These are phyloP conservation scores for Hyphopichia fennica DNA, from an alignment of 1,139 yeast genomes.

Conservation along the genomic window DNA sequence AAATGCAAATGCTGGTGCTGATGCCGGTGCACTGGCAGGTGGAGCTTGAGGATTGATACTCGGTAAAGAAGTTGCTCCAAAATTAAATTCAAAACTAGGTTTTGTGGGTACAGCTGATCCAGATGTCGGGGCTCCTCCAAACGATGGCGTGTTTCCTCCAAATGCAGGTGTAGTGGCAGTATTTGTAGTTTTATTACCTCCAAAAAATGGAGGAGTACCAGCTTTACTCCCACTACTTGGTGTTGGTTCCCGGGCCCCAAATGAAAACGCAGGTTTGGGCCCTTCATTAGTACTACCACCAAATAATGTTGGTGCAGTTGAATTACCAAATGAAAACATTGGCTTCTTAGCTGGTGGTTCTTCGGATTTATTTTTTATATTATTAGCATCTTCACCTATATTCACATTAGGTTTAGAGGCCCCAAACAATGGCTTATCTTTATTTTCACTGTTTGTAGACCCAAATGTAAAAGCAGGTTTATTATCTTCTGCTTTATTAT, in stretches of 20 bases:
- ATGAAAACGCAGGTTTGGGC: conserved; percentile 8
- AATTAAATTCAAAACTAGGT: conserved; percentile 5
- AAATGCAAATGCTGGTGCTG: conserved; percentile 4
- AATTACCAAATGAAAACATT: conserved; percentile 12
- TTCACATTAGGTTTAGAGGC: conserved; percentile 10
- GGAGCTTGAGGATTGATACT: conserved; percentile 3
- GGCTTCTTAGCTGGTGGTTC: conserved; percentile 5
- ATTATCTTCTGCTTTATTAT: neutral
- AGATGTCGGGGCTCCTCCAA: neutral
- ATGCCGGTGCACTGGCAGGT: neutral
- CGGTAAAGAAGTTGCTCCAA: conserved; percentile 6
- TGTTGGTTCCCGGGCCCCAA: conserved; percentile 5
- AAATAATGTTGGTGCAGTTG: conserved; percentile 4
- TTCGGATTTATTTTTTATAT: too few species aligned
- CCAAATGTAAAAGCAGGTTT: neutral
- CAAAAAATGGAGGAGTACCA: neutral
- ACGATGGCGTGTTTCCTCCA: neutral
- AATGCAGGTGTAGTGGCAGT: neutral
- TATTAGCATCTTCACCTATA: conserved; percentile 7
- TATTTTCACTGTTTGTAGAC: neutral
- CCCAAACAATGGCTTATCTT: neutral
- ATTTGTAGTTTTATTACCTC: neutral
- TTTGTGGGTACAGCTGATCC: neutral
- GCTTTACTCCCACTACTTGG: neutral
- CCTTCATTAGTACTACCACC: neutral